Percentiles rank a stretch among this genome's conserved stretches.
Evolutionary conservation across 352 stramenopile genomes (phyloP).

Genomic region (Phytophthora hibernalis): DNA sequence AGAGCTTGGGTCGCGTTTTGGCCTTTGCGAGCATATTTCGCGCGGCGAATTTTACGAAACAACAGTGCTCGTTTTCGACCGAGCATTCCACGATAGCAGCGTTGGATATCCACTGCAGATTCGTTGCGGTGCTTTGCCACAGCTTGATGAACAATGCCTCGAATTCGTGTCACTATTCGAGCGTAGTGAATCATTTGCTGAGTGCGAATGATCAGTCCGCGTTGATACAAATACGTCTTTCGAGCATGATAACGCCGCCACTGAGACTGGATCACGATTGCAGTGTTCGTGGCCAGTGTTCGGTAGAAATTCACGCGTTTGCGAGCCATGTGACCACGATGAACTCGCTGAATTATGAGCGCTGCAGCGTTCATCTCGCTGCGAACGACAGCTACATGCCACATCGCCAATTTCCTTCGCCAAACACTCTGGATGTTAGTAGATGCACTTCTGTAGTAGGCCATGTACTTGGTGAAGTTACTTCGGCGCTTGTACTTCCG

Average conservation of each 20-base stretch:
- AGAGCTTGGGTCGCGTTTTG: slow-evolving; percentile 65
- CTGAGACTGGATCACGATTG: slow-evolving; percentile 49
- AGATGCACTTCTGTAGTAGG: slow-evolving; percentile 39
- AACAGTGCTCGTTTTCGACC: slow-evolving; percentile 61
- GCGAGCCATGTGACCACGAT: slow-evolving; percentile 44
- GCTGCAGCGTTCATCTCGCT: slow-evolving; percentile 42
- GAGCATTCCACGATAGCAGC: slow-evolving; percentile 51
- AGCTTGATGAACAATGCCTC: slow-evolving; percentile 34
- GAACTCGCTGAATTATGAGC: slow-evolving; percentile 52
- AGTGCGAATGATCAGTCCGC: slow-evolving; percentile 41
- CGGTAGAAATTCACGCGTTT: slow-evolving; percentile 41
- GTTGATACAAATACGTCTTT: slow-evolving; percentile 36
- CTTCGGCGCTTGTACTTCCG: slow-evolving; percentile 44
- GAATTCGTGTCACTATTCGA: slow-evolving; percentile 33
- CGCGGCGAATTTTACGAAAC: slow-evolving; percentile 73
- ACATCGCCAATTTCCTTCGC: slow-evolving; percentile 48
- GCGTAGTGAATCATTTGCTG: slow-evolving; percentile 57
- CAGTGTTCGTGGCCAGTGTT: slow-evolving; percentile 22
- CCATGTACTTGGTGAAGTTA: slow-evolving; percentile 49
- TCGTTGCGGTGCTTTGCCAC: slow-evolving; percentile 40
- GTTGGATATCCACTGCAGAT: slow-evolving; percentile 49
- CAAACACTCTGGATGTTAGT: slow-evolving; percentile 59
- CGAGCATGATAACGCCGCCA: slow-evolving; percentile 41
- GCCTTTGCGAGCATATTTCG: slow-evolving; percentile 51
- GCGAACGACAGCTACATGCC: slow-evolving; percentile 33